Conservation (phyloP, 2,329 filamentous ascomycete genomes). For the Talaromyces islandicus region DNA sequence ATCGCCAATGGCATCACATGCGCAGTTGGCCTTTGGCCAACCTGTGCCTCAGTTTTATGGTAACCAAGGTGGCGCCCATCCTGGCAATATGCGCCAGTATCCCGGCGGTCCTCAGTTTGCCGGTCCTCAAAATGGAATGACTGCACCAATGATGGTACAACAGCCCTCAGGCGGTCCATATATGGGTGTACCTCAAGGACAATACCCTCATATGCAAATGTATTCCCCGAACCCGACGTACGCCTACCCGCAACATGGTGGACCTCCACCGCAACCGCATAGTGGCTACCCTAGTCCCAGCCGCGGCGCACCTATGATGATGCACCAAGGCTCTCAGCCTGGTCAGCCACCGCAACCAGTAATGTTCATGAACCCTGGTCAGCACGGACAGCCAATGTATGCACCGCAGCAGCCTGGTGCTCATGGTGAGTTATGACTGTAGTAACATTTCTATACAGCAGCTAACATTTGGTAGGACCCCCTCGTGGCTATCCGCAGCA, state of each 20-base stretch:
- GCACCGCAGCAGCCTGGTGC: conserved; percentile 59
- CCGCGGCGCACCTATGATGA: conserved; percentile 85
- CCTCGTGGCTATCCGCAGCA: conserved; percentile 55
- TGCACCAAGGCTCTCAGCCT: conserved; percentile 87
- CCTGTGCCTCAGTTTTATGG: conserved; percentile 67
- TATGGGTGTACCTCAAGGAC: conserved; percentile 64
- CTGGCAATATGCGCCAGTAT: conserved; percentile 64
- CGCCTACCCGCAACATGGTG: conserved; percentile 53
- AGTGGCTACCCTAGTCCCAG: conserved; percentile 86
- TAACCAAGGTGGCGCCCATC: conserved; percentile 63
- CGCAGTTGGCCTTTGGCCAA: conserved; percentile 66
- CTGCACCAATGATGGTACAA: conserved; percentile 76
- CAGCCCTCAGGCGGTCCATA: conserved; percentile 62
- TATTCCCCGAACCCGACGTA: conserved; percentile 71
- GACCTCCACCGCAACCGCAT: conserved; percentile 47
- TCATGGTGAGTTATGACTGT: conserved; percentile 58
- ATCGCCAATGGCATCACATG: conserved; percentile 61
- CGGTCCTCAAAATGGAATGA: conserved; percentile 66
- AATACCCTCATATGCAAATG: conserved; percentile 71
- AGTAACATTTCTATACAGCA: not conserved
- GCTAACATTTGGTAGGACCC: conserved; percentile 47
- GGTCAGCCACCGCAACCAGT: conserved; percentile 65
- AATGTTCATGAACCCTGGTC: conserved; percentile 69
- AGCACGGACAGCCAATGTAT: conserved; percentile 70
- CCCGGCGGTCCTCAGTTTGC: conserved; percentile 69